Conservation (phyloP, 768 basidiomycete species). For the Russula virescens region DNA sequence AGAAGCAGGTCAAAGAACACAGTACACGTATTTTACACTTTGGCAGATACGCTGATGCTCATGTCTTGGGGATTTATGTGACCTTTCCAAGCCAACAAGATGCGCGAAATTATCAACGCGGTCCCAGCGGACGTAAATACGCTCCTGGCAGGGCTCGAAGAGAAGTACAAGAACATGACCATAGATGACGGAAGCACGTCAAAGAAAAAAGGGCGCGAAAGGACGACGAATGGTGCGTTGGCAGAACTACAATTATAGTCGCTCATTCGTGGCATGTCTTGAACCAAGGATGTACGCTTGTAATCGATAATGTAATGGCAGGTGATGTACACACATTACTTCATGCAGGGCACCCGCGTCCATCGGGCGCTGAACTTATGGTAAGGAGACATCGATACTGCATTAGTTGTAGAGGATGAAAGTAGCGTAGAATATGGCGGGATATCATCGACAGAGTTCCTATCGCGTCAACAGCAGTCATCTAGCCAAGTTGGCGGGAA, state of each 20-base stretch:
- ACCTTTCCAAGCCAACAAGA: constrained; percentile 6
- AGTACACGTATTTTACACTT: not conserved
- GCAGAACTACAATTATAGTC: constrained; percentile 13
- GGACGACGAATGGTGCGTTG: constrained; percentile 9
- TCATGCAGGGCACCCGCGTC: not conserved
- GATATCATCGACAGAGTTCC: not conserved
- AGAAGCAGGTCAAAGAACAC: constrained; percentile 11
- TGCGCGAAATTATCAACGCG: constrained; percentile 7
- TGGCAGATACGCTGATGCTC: not conserved
- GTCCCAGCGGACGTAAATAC: constrained; percentile 9
- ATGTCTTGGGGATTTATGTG: no score
- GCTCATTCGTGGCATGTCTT: not conserved
- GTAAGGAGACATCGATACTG: no score
- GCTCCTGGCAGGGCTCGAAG: constrained; percentile 6
- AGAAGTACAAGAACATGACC: not conserved
- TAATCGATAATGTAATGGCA: no score
- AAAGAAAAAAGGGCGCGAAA: constrained; percentile 7
- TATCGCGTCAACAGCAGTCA: not conserved
- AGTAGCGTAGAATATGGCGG: not conserved
- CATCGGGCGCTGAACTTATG: not conserved
- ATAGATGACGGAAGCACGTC: not conserved
- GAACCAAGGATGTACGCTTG: not conserved
- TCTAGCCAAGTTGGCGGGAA: not conserved
- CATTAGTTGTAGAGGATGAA: not conserved
- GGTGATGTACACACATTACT: no score